These are phyloP conservation scores for Euphorbia tirucalli DNA, from an alignment of 345 rosid species.

Conservation along the genomic window DNA sequence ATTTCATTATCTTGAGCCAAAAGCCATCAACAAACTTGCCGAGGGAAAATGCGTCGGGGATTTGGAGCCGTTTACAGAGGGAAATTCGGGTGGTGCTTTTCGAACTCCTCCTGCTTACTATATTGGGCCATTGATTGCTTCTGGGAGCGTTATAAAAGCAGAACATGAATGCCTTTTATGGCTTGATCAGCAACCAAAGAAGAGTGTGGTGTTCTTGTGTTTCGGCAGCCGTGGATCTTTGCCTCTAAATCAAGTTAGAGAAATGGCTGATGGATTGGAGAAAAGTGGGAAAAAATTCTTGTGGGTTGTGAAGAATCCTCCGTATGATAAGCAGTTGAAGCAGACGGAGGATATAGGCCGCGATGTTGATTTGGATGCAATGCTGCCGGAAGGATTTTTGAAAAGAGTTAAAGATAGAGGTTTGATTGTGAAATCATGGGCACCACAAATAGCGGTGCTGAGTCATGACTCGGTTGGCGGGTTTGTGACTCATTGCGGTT, in stretches of 20 bases:
- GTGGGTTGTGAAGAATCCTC: constrained; percentile 16
- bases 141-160: neutral
- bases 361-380: constrained; percentile 10
- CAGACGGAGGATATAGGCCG: neutral
- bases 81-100: too few species aligned
- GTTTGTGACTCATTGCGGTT: constrained; percentile 34
- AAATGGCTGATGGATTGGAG: constrained; percentile 19
- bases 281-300: constrained; percentile 16
- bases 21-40: constrained; percentile 18
- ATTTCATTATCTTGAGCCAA: constrained; percentile 33
- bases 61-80: too few species aligned
- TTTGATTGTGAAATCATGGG: constrained; percentile 30
- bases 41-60: constrained; percentile 12
- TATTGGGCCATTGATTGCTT: constrained; percentile 33
- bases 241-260: constrained; percentile 9
- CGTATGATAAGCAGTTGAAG: neutral
- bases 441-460: constrained; percentile 23
- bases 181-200: constrained; percentile 16
- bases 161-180: constrained; percentile 15
- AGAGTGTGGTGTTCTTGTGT: constrained; percentile 21
- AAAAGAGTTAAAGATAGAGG: constrained; percentile 28
- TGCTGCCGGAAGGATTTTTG: constrained; percentile 33
- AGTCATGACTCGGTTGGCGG: constrained; percentile 27
- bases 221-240: constrained; percentile 23
- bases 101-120: constrained; percentile 25